These are phyloP conservation scores for Fraxinus ornus DNA, from an alignment of 305 asterid species.

Conservation along the genomic window DNA sequence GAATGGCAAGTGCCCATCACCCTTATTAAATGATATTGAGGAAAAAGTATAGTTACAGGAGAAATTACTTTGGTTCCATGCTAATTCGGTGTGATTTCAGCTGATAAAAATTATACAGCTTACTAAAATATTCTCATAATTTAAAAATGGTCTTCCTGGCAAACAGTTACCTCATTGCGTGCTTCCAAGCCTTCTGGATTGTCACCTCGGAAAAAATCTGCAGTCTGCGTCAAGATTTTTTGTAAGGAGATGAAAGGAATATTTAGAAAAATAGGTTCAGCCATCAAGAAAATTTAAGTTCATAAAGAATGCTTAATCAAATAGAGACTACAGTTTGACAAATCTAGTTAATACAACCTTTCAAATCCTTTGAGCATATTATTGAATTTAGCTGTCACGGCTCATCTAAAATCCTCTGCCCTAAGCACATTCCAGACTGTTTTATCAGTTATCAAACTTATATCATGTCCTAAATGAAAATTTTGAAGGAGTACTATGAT, in stretches of 20 bases:
- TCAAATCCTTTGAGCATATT: conserved; percentile 8
- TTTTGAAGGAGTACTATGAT: background rate
- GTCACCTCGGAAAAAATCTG: conserved; percentile 97
- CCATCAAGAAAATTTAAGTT: conserved; percentile 13
- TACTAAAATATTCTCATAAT: background rate
- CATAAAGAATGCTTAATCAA: background rate
- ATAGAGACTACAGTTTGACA: background rate
- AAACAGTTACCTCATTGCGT: conserved; percentile 81
- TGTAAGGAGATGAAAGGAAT: conserved; percentile 19
- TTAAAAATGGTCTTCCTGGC: conserved; percentile 7
- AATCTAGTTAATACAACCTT: background rate
- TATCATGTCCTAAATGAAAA: background rate
- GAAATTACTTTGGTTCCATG: conserved; percentile 7
- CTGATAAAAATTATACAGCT: background rate
- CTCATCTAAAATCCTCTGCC: background rate
- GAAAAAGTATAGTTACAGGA: conserved; percentile 21
- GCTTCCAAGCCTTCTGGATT: conserved; percentile 98
- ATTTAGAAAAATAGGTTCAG: conserved; percentile 14
- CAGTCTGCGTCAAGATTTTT: conserved; percentile 57
- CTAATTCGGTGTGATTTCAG: conserved; percentile 1
- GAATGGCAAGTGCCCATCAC: conserved; percentile 14
- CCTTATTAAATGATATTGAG: background rate
- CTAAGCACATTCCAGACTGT: background rate
- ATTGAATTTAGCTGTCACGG: background rate
- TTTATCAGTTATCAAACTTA: background rate